phyloP scores from a whole-genome alignment of 2,329 filamentous ascomycete genomes.

The Colletotrichum coccodes region DNA sequence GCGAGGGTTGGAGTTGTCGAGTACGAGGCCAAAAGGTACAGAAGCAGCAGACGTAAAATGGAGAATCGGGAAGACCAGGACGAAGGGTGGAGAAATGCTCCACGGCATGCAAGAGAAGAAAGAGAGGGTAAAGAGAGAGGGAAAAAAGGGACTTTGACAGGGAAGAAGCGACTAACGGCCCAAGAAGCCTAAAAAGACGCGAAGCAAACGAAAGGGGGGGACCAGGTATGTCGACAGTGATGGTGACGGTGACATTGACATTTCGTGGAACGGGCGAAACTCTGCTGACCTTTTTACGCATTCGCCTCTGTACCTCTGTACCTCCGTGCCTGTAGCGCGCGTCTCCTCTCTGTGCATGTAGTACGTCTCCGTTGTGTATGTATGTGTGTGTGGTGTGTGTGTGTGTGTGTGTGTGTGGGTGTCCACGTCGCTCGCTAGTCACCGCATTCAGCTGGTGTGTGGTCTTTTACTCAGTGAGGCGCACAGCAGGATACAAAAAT shows the following conservation, averaged over 20 bases:
- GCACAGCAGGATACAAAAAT: neutral
- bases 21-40: neutral
- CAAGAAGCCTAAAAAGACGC: neutral
- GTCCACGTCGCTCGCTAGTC: too few species aligned
- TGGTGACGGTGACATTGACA: neutral
- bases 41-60: neutral
- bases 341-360: too few species aligned
- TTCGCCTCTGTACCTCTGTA: neutral
- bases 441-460: too few species aligned
- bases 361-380: too few species aligned
- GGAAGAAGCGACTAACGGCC: neutral
- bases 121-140: too few species aligned
- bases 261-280: neutral
- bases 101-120: neutral
- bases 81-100: neutral
- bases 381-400: too few species aligned
- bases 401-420: too few species aligned
- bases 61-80: slow-evolving; percentile 4
- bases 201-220: neutral
- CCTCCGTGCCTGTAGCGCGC: too few species aligned
- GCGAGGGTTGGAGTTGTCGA: neutral
- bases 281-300: neutral
- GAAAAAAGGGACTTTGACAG: neutral
- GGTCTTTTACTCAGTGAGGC: too few species aligned
- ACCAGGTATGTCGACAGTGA: neutral